Evolutionary conservation across 2,329 filamentous ascomycete species (phyloP), one percentile per base, ranked within the genome.

Genomic region (Pseudogymnoascus sp.): DNA sequence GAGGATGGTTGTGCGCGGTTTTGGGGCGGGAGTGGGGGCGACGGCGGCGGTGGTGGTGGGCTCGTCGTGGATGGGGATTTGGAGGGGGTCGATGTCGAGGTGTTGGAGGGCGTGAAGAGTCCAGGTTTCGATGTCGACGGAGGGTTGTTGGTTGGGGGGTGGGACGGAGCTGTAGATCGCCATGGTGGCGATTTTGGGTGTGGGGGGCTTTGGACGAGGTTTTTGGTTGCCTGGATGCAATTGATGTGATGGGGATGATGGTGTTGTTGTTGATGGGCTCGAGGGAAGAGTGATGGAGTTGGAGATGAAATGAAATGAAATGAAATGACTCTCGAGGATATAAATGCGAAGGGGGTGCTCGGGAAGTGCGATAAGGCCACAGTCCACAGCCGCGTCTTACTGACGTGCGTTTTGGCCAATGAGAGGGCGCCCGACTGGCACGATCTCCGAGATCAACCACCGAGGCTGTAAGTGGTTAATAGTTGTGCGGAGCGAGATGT

Each of bases 21-120:
- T 62, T 96, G 83, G 1, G 90, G 87, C 68, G 96, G 95, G 59
- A 90, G 87, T 68, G 96, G 95, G 59, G 86, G 81, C 62, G 96
- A 6, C 10, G 24, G 31, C 6, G 56, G 31, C 33, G 31, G 13
- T 5, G 16, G 10, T 5, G 16, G 10, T 19, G 2, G 53, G 29
- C 2, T 8, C 8, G 24, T 61, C 83, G 76, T 74, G 80, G 74
- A 21, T 1, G 47, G 33, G 61, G 26, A 42, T 61, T 24, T 35
- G 47, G 11, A 38, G 26, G 50, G 61, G 33, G 7, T 16, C 11
- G 38, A 40, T 60, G 56, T 53, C 47, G 26, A 53, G 47, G 24
- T 60, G 56, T 69, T 82, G 77, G 53, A 86, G 79, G 5, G 84
- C 82, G 16, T 79, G 80, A 62, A 82, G 76, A 13, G 86, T 86